These are phyloP conservation scores for Toxoplasma gondii DNA, from an alignment of 169 alveolate genomes.

Conservation along the genomic window DNA sequence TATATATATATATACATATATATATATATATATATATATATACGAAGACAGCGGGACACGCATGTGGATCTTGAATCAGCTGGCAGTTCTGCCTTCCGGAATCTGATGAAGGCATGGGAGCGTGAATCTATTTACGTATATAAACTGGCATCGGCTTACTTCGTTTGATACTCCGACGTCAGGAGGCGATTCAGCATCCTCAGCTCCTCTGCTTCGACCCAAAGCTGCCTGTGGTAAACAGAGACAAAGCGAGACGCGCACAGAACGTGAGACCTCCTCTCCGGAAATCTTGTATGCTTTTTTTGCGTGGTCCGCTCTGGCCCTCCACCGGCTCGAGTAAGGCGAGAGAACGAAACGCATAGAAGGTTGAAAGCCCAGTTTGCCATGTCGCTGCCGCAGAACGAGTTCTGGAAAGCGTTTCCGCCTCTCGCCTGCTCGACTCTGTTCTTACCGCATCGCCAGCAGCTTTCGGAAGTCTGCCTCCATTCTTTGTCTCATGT, in stretches of 20 bases:
- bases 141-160: background rate
- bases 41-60: background rate
- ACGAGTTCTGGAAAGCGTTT: no score
- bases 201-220: slow-evolving; percentile 61
- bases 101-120: no score
- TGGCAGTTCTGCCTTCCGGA: no score
- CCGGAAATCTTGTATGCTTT: no score
- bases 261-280: background rate
- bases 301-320: no score
- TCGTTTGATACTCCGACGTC: background rate
- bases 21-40: background rate
- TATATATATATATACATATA: background rate
- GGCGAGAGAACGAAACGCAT: no score
- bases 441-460: slow-evolving; percentile 40
- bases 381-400: no score
- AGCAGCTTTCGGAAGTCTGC: slow-evolving; percentile 46
- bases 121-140: background rate
- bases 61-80: background rate
- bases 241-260: background rate
- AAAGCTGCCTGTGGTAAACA: slow-evolving; percentile 25
- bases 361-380: no score
- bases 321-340: no score
- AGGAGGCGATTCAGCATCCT: slow-evolving; percentile 40
- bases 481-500: slow-evolving; percentile 50
- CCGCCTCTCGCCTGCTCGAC: no score